Conservation (phyloP, 1,284 basidiomycete genomes). For the Clitocybe nebularis region DNA sequence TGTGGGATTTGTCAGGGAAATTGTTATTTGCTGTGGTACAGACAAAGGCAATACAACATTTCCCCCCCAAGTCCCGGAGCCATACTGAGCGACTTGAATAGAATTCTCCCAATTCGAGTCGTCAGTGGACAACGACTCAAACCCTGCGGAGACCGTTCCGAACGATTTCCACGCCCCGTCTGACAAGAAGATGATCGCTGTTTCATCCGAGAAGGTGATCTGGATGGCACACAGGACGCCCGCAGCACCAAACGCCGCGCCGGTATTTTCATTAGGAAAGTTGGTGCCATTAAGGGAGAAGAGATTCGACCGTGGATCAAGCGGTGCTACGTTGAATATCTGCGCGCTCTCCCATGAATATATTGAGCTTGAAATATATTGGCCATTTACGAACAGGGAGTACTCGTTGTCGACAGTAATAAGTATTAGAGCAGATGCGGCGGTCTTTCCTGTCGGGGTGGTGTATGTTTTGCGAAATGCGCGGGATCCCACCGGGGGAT, state of each 20-base stretch:
- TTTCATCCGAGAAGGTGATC: constrained; percentile 19
- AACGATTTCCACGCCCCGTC: constrained; percentile 17
- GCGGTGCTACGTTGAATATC: constrained; percentile 19
- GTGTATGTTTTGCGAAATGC: constrained; percentile 25
- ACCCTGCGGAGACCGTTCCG: constrained; percentile 14
- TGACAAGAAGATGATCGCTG: constrained; percentile 13
- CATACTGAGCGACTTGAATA: constrained; percentile 14
- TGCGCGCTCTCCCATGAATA: constrained; percentile 24
- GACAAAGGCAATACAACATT: not conserved
- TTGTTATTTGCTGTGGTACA: too few species aligned
- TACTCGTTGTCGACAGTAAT: constrained; percentile 22
- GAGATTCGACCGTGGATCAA: constrained; percentile 13
- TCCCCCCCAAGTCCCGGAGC: constrained; percentile 15
- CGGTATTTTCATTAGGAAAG: constrained; percentile 19
- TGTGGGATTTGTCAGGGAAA: too few species aligned
- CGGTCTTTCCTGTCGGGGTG: constrained; percentile 16
- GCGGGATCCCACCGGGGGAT: constrained; percentile 21
- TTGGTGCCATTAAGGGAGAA: constrained; percentile 24
- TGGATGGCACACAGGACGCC: constrained; percentile 21
- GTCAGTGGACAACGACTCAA: constrained; percentile 13
- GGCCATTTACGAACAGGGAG: constrained; percentile 25
- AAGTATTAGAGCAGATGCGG: constrained; percentile 18
- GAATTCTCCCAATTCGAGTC: constrained; percentile 19
- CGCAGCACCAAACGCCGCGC: too few species aligned
- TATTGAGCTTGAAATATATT: too few species aligned